Evolutionary conservation across 2,329 filamentous ascomycete genomes (phyloP), one percentile per base, ranked within the genome.

Genomic region (Eutypella sp.): DNA sequence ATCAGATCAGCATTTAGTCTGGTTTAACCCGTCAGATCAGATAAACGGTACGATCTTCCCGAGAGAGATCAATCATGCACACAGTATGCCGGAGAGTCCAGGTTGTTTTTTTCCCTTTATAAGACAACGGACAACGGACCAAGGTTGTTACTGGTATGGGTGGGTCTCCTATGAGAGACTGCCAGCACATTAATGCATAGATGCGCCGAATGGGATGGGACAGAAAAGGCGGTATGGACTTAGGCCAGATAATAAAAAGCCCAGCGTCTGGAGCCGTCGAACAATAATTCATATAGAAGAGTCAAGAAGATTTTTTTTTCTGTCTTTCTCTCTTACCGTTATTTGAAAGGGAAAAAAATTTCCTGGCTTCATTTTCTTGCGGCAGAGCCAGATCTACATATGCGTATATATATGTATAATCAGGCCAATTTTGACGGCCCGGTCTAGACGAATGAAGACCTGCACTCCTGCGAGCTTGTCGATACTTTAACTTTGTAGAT

Each of bases 101-200:
- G 16, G 25, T 16, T 39, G 15, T 8, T 39, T 24, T 6, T 39
- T 22, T 39, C 18, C 10, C n/a, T 16, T 29, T 34, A 16, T 39
- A 13, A 24, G 20, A 39, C 20, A 24, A 45, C 42, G 31, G 25
- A n/a, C 24, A 24, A 39, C 23, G 31, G 36, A 13, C 11, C 19
- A 39, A 50, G 52, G 54, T 57, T 50, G 54, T 56, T 53, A 56
- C 56, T 50, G 54, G 57, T 53, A 56, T 57, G 53, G 47, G 50
- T 54, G 54, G 60, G 58, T 54, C 57, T 52, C 61, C 59, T 58
- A 59, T 64, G 53, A 54, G 58, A 57, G 58, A 56, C 52, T 60
- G 58, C 58, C 62, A 64, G 53, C 61, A 62, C 62, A 65, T 58
- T 62, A 52, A 5, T 64, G 62, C 62, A 65, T 64, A 54, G 57